Conservation (phyloP, 768 basidiomycete species). For the Artomyces pyxidatus region DNA sequence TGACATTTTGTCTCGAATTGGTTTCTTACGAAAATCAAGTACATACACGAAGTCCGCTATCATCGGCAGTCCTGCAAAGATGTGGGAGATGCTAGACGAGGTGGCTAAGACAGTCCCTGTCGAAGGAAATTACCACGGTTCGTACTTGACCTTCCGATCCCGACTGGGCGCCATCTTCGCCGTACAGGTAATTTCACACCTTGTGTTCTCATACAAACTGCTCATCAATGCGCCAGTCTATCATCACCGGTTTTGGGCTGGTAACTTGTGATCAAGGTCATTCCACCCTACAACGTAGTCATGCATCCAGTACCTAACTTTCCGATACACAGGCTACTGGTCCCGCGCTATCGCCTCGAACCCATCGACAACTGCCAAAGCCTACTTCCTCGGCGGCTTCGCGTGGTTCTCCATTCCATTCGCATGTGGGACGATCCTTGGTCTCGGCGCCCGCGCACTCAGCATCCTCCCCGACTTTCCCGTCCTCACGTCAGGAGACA, state of each 20-base stretch:
- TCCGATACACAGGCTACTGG: constrained; percentile 24
- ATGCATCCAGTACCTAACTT: background rate
- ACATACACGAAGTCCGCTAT: constrained; percentile 23
- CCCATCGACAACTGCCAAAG: constrained; percentile 28
- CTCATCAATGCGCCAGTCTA: constrained; percentile 4
- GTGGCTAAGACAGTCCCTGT: constrained; percentile 24
- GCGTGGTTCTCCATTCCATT: constrained; percentile 35
- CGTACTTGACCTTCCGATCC: constrained; percentile 30
- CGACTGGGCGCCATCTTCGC: constrained; percentile 20
- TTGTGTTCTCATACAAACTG: background rate
- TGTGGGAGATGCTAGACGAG: constrained; percentile 18
- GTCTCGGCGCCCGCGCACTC: constrained; percentile 26
- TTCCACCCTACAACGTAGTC: background rate
- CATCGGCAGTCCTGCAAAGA: constrained; percentile 28
- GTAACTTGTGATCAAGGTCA: constrained; percentile 20
- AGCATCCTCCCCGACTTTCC: constrained; percentile 21
- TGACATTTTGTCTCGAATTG: constrained; percentile 4
- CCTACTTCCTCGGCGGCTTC: constrained; percentile 31
- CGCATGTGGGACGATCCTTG: constrained; percentile 29
- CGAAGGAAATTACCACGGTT: constrained; percentile 28
- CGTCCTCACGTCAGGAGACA: constrained; percentile 20
- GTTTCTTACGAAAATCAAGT: constrained; percentile 3
- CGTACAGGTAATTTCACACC: background rate
- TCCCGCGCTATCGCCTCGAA: constrained; percentile 30
- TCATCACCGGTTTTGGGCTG: constrained; percentile 17